These are phyloP conservation scores for Hypoxylon sp. DNA, from an alignment of 2,329 filamentous ascomycete species.

Conservation along the genomic window DNA sequence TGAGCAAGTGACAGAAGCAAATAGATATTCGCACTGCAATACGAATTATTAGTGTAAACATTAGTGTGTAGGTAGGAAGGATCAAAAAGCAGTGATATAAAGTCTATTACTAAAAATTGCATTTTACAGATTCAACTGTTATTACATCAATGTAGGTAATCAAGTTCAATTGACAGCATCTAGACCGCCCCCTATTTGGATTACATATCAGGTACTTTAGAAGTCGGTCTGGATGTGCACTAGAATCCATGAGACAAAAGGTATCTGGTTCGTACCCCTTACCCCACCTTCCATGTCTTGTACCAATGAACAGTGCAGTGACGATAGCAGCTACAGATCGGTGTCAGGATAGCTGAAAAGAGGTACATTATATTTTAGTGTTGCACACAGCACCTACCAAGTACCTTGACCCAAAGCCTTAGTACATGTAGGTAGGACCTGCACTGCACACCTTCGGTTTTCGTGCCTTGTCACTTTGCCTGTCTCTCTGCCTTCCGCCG, in stretches of 20 bases:
- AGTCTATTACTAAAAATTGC: too few species aligned
- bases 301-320: slow-evolving; percentile 15
- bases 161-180: too few species aligned
- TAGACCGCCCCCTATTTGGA: slow-evolving; percentile 9
- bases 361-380: slow-evolving; percentile 16
- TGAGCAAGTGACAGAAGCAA: too few species aligned
- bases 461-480: slow-evolving; percentile 24
- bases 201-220: slow-evolving; percentile 1
- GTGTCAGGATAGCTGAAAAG: too few species aligned
- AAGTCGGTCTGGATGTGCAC: slow-evolving; percentile 1
- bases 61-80: too few species aligned
- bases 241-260: neutral
- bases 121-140: too few species aligned
- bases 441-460: slow-evolving; percentile 9
- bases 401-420: too few species aligned
- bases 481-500: slow-evolving; percentile 20
- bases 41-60: too few species aligned
- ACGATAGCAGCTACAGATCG: slow-evolving; percentile 8
- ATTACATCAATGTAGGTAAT: too few species aligned
- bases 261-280: slow-evolving; percentile 13
- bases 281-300: slow-evolving; percentile 5
- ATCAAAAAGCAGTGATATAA: too few species aligned
- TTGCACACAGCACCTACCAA: slow-evolving; percentile 13
- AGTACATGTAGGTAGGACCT: neutral
- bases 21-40: too few species aligned